A percentile compares a stretch with the other conserved stretches of the same genome.
These are phyloP conservation scores for Tubosaeta brunneosetosa DNA, from an alignment of 768 basidiomycete species.

Conservation along the genomic window DNA sequence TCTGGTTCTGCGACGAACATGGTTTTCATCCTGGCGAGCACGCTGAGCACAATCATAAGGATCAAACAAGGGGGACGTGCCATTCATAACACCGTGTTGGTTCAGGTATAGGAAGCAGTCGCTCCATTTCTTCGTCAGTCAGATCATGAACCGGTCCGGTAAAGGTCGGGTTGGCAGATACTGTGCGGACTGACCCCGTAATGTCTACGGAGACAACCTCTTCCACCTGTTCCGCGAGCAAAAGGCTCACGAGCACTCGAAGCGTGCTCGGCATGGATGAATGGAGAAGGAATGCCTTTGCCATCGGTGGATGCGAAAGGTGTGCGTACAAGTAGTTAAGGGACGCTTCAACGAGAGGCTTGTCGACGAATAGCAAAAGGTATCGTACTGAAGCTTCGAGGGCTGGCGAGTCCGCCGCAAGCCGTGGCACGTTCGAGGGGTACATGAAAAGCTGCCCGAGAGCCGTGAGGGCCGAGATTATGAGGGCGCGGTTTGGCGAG, in stretches of 20 bases:
- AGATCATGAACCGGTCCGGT: conserved; percentile 59
- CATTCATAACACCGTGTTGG: conserved; percentile 83
- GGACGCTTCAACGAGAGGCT: conserved; percentile 61
- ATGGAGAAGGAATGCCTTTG: conserved; percentile 71
- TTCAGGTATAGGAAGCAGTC: conserved; percentile 54
- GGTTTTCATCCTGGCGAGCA: conserved; percentile 72
- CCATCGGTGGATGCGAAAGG: conserved; percentile 68
- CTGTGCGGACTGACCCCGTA: conserved; percentile 54
- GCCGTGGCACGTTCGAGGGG: conserved; percentile 50
- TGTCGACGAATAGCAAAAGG: conserved; percentile 69
- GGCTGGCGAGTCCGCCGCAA: conserved; percentile 53
- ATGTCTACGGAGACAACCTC: conserved; percentile 62
- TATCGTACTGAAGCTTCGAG: conserved; percentile 63
- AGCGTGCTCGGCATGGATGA: conserved; percentile 66
- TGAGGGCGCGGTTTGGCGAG: conserved; percentile 70
- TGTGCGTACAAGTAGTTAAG: conserved; percentile 74
- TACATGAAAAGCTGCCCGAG: conserved; percentile 62
- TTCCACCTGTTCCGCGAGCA: conserved; percentile 69
- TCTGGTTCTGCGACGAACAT: conserved; percentile 76
- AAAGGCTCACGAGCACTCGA: conserved; percentile 59
- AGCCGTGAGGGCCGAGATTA: conserved; percentile 58
- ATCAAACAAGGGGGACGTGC: conserved; percentile 35
- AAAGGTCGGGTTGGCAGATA: conserved; percentile 47
- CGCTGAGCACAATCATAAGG: conserved; percentile 10
- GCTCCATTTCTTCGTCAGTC: conserved; percentile 63